phyloP scores from a whole-genome alignment of 352 stramenopile species.

The Peronospora destructor region DNA sequence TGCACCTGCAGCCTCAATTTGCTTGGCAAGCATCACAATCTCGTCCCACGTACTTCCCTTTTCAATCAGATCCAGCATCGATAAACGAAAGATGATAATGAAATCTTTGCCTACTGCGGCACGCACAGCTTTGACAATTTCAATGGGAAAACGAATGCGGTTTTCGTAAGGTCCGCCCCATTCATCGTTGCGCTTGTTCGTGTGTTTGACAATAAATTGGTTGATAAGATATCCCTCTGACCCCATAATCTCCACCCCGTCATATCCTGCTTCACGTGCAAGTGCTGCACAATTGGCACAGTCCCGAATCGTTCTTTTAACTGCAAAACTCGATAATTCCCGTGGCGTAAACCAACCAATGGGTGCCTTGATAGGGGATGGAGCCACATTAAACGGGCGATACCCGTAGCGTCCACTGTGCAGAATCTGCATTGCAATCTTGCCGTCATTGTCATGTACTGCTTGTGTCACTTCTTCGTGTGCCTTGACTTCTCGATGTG shows the following conservation, averaged over 20 bases:
- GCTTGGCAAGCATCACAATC: slow-evolving; percentile 86
- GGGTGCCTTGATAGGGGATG: slow-evolving; percentile 88
- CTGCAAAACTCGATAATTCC: slow-evolving; percentile 72
- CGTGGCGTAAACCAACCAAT: slow-evolving; percentile 90
- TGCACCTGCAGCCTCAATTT: slow-evolving; percentile 88
- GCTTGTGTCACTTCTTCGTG: slow-evolving; percentile 91
- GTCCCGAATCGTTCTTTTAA: slow-evolving; percentile 90
- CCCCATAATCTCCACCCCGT: slow-evolving; percentile 98
- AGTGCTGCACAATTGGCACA: slow-evolving; percentile 87
- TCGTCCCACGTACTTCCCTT: slow-evolving; percentile 81
- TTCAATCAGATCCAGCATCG: slow-evolving; percentile 95
- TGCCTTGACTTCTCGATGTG: slow-evolving; percentile 72
- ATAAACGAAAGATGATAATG: slow-evolving; percentile 96
- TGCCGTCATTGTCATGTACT: slow-evolving; percentile 84
- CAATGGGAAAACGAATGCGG: slow-evolving; percentile 89
- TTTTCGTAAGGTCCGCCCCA: slow-evolving; percentile 93
- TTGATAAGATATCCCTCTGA: slow-evolving; percentile 98
- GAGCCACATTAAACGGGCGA: slow-evolving; percentile 91
- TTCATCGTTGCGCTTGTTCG: slow-evolving; percentile 92
- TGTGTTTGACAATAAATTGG: slow-evolving; percentile 94
- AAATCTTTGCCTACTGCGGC: slow-evolving; percentile 90
- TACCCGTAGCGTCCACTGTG: slow-evolving; percentile 94
- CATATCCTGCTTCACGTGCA: slow-evolving; percentile 89
- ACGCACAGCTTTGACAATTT: slow-evolving; percentile 90
- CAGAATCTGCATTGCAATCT: slow-evolving; percentile 90